Evolutionary conservation across 1,139 yeast species (phyloP).

Genomic region (Nematodospora anomalae): DNA sequence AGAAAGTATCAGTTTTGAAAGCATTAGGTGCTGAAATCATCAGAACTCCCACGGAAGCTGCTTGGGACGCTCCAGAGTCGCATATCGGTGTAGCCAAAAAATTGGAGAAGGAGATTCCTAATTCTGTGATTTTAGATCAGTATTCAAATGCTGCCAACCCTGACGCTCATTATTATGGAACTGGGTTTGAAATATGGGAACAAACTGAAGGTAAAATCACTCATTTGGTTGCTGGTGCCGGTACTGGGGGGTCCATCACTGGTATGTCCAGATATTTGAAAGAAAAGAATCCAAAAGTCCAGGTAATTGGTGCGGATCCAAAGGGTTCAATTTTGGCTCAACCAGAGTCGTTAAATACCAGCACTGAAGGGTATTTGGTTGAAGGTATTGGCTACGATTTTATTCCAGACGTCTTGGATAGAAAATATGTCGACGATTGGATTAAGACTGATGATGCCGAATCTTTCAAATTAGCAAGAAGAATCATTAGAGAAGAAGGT

Average conservation of each 20-base stretch:
- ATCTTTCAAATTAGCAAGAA: slow-evolving; percentile 78
- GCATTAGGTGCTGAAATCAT: slow-evolving; percentile 91
- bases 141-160: slow-evolving; percentile 81
- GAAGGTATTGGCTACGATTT: slow-evolving; percentile 94
- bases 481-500: slow-evolving; percentile 84
- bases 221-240: slow-evolving; percentile 86
- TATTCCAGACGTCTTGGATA: slow-evolving; percentile 76
- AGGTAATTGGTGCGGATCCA: slow-evolving; percentile 82
- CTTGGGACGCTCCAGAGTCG: slow-evolving; percentile 91
- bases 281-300: slow-evolving; percentile 62
- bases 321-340: slow-evolving; percentile 82
- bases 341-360: slow-evolving; percentile 71
- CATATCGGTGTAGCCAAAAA: slow-evolving; percentile 87
- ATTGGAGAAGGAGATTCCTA: slow-evolving; percentile 81
- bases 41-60: slow-evolving; percentile 91
- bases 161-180: slow-evolving; percentile 79
- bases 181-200: slow-evolving; percentile 85
- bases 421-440: slow-evolving; percentile 73
- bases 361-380: slow-evolving; percentile 67
- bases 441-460: slow-evolving; percentile 84
- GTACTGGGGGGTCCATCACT: slow-evolving; percentile 82
- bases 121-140: slow-evolving; percentile 83
- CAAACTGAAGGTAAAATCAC: slow-evolving; percentile 74
- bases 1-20: slow-evolving; percentile 83
- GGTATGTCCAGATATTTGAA: slow-evolving; percentile 80